Conservation (phyloP, 2,329 filamentous ascomycete species). For the Alternaria sp. region DNA sequence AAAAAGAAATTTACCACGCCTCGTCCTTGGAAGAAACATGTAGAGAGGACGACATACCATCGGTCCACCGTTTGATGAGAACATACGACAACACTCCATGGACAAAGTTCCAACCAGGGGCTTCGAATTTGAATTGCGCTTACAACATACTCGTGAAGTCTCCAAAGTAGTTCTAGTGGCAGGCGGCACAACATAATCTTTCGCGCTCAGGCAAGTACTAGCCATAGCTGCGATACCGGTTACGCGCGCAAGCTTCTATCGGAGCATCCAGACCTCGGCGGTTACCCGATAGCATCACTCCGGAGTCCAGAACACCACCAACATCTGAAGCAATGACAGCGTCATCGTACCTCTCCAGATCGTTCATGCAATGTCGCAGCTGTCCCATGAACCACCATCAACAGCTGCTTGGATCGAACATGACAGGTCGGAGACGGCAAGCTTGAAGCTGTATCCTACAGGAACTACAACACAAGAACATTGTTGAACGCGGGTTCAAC, state of each 20-base stretch:
- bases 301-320: background rate
- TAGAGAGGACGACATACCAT: background rate
- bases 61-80: background rate
- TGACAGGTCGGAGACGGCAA: background rate
- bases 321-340: conserved; percentile 7
- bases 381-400: background rate
- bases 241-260: background rate
- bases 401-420: background rate
- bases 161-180: background rate
- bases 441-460: background rate
- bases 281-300: background rate
- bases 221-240: background rate
- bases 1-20: background rate
- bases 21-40: background rate
- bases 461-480: background rate
- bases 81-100: background rate
- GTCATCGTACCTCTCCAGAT: background rate
- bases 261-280: conserved; percentile 5
- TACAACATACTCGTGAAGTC: background rate
- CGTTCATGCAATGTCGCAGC: background rate
- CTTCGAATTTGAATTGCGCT: background rate
- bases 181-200: background rate
- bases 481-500: background rate
- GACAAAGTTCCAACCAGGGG: background rate
- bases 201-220: background rate